A percentile compares a stretch with the other conserved stretches of the same genome.
These are phyloP conservation scores for Pachysandra terminalis DNA, from an alignment of 164 flowering plant species.

Conservation along the genomic window DNA sequence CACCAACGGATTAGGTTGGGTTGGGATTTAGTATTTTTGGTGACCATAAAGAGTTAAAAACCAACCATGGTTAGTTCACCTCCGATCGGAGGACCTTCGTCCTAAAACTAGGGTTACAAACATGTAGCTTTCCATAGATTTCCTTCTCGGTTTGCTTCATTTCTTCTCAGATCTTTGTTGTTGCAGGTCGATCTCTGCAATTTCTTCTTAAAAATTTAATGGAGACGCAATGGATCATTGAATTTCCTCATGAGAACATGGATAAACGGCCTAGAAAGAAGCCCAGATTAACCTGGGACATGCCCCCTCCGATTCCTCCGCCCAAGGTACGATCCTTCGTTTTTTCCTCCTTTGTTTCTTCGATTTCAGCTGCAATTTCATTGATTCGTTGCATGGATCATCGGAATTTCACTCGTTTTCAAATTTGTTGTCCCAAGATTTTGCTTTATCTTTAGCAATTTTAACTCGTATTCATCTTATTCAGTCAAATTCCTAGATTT, in stretches of 20 bases:
- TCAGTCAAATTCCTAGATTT: too few relatives aligned
- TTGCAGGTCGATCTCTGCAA: not conserved
- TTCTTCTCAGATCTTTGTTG: too few relatives aligned
- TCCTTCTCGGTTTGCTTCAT: not conserved
- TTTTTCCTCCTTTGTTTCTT: too few relatives aligned
- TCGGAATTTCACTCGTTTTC: too few relatives aligned
- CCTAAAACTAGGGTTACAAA: too few relatives aligned
- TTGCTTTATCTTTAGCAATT: not conserved
- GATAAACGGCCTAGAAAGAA: constrained; percentile 77
- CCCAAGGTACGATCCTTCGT: constrained; percentile 33
- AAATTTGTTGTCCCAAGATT: too few relatives aligned
- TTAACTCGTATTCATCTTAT: not conserved
- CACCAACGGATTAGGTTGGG: too few relatives aligned
- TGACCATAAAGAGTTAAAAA: too few relatives aligned
- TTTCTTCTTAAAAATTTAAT: constrained; percentile 21
- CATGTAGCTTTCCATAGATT: not conserved
- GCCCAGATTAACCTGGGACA: constrained; percentile 73
- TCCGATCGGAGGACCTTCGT: too few relatives aligned
- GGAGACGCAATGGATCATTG: constrained; percentile 72
- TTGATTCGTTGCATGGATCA: not conserved
- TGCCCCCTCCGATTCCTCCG: constrained; percentile 52
- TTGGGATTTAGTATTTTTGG: too few relatives aligned
- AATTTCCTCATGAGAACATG: constrained; percentile 58
- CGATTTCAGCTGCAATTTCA: not conserved
- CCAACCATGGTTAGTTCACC: too few relatives aligned